phyloP scores from a whole-genome alignment of 306 rosid species.

The Quercus glauca region DNA sequence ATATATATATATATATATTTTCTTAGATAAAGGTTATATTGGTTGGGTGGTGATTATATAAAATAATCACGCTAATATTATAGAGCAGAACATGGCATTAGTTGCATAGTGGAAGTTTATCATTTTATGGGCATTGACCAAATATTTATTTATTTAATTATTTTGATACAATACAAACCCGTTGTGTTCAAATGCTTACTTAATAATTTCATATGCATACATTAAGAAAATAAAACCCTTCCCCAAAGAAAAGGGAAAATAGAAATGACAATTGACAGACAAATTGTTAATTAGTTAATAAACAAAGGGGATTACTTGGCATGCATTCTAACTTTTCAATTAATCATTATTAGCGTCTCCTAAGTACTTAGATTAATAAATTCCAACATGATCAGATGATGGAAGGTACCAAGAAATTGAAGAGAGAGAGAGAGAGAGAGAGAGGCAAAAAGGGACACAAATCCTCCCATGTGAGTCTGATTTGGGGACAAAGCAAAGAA shows the following conservation, averaged over 20 bases:
- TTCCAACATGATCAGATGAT: conserved; percentile 52
- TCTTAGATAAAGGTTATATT: neutral
- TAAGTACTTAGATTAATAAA: conserved; percentile 29
- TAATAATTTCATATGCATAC: neutral
- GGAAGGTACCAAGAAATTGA: conserved; percentile 27
- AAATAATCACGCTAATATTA: neutral
- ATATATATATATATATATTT: neutral
- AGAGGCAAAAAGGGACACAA: conserved; percentile 26
- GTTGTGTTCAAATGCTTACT: neutral
- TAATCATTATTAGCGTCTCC: conserved; percentile 65
- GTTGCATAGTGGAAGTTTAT: neutral
- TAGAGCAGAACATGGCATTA: neutral
- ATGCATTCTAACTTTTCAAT: conserved; percentile 44
- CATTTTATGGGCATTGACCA: neutral
- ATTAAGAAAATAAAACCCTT: neutral
- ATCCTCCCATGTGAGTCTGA: conserved; percentile 71
- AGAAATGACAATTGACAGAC: neutral
- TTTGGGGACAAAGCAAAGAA: conserved; percentile 74
- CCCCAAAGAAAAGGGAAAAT: neutral
- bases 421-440: conserved; percentile 28
- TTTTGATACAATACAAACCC: neutral
- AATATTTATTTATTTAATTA: neutral
- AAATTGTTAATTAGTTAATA: conserved; percentile 24
- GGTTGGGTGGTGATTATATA: neutral
- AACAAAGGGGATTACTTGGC: conserved; percentile 17